Evolutionary conservation across 2,329 filamentous ascomycete species (phyloP), one percentile per base, ranked within the genome.

Genomic region (Rutstroemia sp.): DNA sequence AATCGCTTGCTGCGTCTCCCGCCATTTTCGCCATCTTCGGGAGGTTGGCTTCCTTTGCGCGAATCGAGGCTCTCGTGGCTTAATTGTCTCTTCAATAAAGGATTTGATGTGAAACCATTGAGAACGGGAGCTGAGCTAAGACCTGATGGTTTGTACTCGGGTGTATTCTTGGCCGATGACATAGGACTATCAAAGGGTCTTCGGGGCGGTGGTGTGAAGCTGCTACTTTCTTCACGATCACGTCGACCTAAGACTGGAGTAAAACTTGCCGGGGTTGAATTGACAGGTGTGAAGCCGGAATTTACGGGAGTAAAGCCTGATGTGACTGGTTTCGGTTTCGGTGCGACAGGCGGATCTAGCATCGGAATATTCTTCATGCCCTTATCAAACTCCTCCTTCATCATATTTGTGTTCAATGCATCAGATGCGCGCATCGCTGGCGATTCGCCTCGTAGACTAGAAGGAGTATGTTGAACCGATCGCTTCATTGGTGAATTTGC

Each of bases 1-100:
- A 96, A 78, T 45, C 94, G 84, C 75, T 99, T 99, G 72, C 92
- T 96, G 57, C 92, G 85, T 60, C 94, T 83, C 61, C 87, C 89
- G 60, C 81, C 81, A 63, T 75, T 76, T 50, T 90, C 87, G 1
- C 71, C 72, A 53, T 90, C 61, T 58, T 72, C 66, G 51, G 64
- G 57, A 57, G 65, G 63, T 58, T 65, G 63, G 54, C 62, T 64
- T 9, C 58, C 62, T 48, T 68, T 67, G 53, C 66, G 60, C 9
- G 67, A 69, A 48, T 70, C 66, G 6, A 73, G 53, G 61, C 73
- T 77, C 34, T 81, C 78, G 56, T 75, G 78, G 64, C 86, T 89
- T 53, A 89, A 76, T 57, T 90, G 88, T 56, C 92, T 83, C 74
- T 96, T 96, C 53, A 94, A 54, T 8, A 61, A 73, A 2, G 82